phyloP scores from a whole-genome alignment of 352 stramenopile species.

The Globisporangium uncinulatum region DNA sequence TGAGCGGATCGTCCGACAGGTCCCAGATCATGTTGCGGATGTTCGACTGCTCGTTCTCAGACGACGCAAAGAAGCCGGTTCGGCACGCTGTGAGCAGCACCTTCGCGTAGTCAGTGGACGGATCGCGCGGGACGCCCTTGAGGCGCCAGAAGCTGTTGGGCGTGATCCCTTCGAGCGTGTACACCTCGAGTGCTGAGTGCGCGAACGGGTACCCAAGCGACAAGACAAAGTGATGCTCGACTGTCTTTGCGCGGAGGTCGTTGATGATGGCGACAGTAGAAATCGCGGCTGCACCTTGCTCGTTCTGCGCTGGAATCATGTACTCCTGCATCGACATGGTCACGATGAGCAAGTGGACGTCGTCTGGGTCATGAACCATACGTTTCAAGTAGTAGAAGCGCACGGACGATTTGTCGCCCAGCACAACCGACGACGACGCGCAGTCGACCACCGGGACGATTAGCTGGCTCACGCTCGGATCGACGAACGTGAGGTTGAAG shows the following conservation, averaged over 20 bases:
- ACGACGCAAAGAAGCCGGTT: conserved; percentile 22
- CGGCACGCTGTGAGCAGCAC: conserved; percentile 23
- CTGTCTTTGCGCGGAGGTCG: conserved; percentile 3
- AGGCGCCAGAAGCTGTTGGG: background rate
- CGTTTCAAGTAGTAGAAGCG: conserved; percentile 39
- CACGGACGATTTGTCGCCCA: conserved; percentile 19
- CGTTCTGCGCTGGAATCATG: conserved; percentile 12
- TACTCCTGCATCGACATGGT: conserved; percentile 21
- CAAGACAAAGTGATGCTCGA: conserved; percentile 7
- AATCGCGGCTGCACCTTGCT: background rate
- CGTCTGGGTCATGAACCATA: conserved; percentile 11
- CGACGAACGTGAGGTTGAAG: conserved; percentile 31
- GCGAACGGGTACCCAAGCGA: conserved; percentile 24
- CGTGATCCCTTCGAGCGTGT: background rate
- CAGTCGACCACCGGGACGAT: conserved; percentile 40
- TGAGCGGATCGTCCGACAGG: conserved; percentile 14
- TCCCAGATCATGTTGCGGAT: conserved; percentile 19
- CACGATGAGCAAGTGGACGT: conserved; percentile 20
- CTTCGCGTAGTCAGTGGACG: background rate
- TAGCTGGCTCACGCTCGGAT: conserved; percentile 17
- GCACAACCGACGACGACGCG: conserved; percentile 18
- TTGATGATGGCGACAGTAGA: conserved; percentile 6
- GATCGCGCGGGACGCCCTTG: conserved; percentile 1
- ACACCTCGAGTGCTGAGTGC: background rate
- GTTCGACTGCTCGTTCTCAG: conserved; percentile 34